phyloP scores from a whole-genome alignment of 495 filamentous ascomycete genomes.

The Immersiella caudata region DNA sequence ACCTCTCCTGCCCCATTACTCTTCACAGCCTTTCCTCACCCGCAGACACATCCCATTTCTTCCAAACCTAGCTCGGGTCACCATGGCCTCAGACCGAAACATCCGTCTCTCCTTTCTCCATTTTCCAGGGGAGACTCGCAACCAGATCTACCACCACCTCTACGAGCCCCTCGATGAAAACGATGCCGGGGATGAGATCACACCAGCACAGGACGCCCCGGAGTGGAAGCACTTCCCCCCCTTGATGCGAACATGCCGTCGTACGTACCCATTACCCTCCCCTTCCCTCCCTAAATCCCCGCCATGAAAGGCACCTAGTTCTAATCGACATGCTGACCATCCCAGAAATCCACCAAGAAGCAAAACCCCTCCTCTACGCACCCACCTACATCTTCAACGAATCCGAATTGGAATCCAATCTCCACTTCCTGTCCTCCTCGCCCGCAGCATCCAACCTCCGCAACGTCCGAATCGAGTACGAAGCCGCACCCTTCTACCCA shows the following conservation, averaged over 20 bases:
- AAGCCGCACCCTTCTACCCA: neutral
- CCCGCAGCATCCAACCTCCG: conserved; percentile 5
- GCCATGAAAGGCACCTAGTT: too few relatives aligned
- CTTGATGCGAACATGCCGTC: neutral
- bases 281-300: neutral
- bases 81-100: neutral
- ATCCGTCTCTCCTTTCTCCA: neutral
- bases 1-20: too few relatives aligned
- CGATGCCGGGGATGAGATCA: neutral
- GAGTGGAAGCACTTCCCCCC: neutral
- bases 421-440: conserved; percentile 3
- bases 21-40: too few relatives aligned
- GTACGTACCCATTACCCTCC: neutral
- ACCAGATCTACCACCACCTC: neutral
- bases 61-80: too few relatives aligned
- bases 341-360: conserved; percentile 8
- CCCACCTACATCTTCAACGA: conserved; percentile 1
- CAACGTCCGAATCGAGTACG: conserved; percentile 5
- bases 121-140: neutral
- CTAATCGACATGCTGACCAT: too few relatives aligned
- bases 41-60: too few relatives aligned
- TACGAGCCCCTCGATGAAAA: neutral
- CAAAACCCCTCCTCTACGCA: conserved; percentile 1
- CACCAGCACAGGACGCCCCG: neutral
- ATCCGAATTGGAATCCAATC: neutral